These are phyloP conservation scores for Phytophthora nicotianae DNA, from an alignment of 352 stramenopile genomes.

Conservation along the genomic window DNA sequence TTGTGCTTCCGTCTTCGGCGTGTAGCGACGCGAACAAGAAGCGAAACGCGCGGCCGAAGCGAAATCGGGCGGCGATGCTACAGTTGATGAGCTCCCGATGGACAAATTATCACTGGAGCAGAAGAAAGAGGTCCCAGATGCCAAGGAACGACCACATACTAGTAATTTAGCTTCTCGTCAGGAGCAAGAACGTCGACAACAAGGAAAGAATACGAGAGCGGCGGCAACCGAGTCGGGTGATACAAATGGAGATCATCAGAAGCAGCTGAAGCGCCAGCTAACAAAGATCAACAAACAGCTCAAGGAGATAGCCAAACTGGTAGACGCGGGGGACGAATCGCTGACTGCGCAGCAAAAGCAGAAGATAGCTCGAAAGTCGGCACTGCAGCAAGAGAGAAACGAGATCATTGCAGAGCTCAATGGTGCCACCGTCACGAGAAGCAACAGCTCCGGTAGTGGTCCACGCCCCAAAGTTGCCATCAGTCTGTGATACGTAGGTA, in stretches of 20 bases:
- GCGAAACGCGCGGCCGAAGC: constrained; percentile 18
- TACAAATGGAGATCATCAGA: constrained; percentile 12
- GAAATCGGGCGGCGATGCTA: constrained; percentile 1
- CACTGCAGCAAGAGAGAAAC: constrained; percentile 40
- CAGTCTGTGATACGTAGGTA: constrained; percentile 23
- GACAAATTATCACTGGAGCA: constrained; percentile 42
- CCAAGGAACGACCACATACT: constrained; percentile 4
- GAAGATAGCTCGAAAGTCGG: constrained; percentile 31
- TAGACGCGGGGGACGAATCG: constrained; percentile 11
- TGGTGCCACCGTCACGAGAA: constrained; percentile 39
- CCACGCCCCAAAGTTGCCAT: constrained; percentile 28
- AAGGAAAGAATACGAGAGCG: not conserved
- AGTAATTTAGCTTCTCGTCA: constrained; percentile 1
- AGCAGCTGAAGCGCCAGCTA: constrained; percentile 54
- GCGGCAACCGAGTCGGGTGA: not conserved
- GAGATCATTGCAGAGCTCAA: constrained; percentile 55
- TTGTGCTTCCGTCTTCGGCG: constrained; percentile 12
- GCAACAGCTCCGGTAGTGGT: constrained; percentile 13
- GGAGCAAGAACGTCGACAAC: not conserved
- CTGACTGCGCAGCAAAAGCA: constrained; percentile 43
- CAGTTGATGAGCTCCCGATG: constrained; percentile 33
- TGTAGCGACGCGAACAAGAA: constrained; percentile 32
- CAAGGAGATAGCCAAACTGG: constrained; percentile 40
- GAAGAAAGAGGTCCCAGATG: constrained; percentile 10
- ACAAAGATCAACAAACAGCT: constrained; percentile 60